Base-by-base conservation (phyloP, 441 rosid genomes). In the Rhodomyrtus psidioides region DNA sequence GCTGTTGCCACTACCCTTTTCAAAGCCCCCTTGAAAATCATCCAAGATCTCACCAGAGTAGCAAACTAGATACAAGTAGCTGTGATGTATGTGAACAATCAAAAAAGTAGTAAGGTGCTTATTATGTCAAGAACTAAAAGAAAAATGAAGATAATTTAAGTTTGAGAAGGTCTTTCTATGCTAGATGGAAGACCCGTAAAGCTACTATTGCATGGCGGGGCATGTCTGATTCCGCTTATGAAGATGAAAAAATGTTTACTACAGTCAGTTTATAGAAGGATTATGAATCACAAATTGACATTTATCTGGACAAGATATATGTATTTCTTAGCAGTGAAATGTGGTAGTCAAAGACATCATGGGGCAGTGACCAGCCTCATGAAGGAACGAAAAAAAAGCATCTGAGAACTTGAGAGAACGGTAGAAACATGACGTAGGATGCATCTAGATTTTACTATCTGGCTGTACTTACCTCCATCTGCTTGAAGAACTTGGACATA, bases 401-500 rank as follows among this genome's bases (percentile, higher is more conserved):
- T 70, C 49, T 23, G 53, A 81, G n/a, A 86, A 76, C 56, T 75
- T 39, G 58, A 74, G 26, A 23, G n/a, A 28, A 84, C 26, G 17
- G 19, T 26, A 81, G 34, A 19, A 14, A 27, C 83, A 84, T 49
- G 85, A 28, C 59, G 46, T 65, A 84, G 21, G 19, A 53, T 44
- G 42, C 59, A 85, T n/a, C 44, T 62, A 34, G 34, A 56, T 59
- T 27, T 27, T 70, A 55, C 60, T 21, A 81, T 55, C 81, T 49
- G 75, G 55, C 51, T 56, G 82, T 46, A 81, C 46, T 92, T 88
- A 97, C 99, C 99, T 91, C 99, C 99, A 88, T 97, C 99, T 21
- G 98, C 98, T 92, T 96, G 99, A 57, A 97, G 96, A 92, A 97
- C 98, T 91, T 96, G 99, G n/a, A 97, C 95, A 86, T 93, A 97